phyloP scores from a whole-genome alignment of 192 early-diverging fungal species.

The Linnemannia hyalina region DNA sequence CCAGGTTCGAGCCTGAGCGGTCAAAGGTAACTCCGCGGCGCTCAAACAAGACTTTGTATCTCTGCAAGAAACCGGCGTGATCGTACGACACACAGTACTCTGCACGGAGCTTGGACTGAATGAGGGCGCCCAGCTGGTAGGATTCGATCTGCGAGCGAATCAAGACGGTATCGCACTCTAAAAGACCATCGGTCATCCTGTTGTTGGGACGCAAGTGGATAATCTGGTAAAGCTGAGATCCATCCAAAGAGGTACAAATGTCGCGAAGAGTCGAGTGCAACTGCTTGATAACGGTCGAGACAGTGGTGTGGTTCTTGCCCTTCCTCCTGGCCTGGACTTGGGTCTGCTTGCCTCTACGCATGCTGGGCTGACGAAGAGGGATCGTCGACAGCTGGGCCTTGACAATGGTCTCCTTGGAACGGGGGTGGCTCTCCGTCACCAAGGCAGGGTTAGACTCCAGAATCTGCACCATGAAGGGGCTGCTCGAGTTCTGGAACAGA shows the following conservation, averaged over 20 bases:
- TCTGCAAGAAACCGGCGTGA: constrained; percentile 77
- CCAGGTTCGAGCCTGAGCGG: background rate
- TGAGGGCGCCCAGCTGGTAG: constrained; percentile 15
- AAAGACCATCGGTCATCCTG: constrained; percentile 42
- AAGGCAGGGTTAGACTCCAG: constrained; percentile 80
- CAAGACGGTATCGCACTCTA: constrained; percentile 49
- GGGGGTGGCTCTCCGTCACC: constrained; percentile 79
- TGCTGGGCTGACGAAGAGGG: constrained; percentile 79
- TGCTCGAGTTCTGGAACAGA: constrained; percentile 78
- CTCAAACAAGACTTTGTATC: constrained; percentile 75
- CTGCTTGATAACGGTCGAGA: constrained; percentile 70
- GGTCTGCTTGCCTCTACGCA: constrained; percentile 62
- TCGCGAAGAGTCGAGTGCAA: constrained; percentile 79
- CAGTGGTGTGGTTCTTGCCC: constrained; percentile 48
- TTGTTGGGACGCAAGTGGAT: constrained; percentile 87
- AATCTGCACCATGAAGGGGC: constrained; percentile 79
- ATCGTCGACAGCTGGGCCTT: constrained; percentile 83
- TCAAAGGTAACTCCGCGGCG: constrained; percentile 27
- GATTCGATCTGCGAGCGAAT: constrained; percentile 50
- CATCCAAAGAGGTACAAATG: constrained; percentile 81
- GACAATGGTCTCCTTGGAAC: constrained; percentile 78
- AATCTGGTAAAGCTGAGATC: constrained; percentile 85
- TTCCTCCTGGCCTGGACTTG: constrained; percentile 39
- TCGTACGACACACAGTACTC: constrained; percentile 76
- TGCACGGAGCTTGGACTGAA: constrained; percentile 46